A percentile compares a stretch with the other conserved stretches of the same genome.
Conservation (phyloP, 192 early-diverging fungal species). For the Coemansia sp. region DNA sequence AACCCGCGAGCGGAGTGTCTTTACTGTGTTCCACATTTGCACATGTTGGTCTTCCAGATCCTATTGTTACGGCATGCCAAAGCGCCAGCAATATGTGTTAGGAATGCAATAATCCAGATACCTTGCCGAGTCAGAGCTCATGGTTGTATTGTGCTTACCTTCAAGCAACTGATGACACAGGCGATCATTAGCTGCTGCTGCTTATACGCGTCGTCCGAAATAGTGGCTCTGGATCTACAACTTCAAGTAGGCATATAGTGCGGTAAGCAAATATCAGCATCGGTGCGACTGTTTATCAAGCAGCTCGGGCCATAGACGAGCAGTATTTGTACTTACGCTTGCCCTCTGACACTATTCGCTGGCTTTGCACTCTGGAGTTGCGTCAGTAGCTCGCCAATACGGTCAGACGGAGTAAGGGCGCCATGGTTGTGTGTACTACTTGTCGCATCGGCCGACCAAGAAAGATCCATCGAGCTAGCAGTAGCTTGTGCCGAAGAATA, state of each 20-base stretch:
- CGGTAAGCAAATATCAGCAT: background rate
- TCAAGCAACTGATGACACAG: conserved; percentile 29
- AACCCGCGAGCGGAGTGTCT: conserved; percentile 6
- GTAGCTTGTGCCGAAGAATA: background rate
- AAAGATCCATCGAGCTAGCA: background rate
- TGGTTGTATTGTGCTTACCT: conserved; percentile 11
- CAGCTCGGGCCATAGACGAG: background rate
- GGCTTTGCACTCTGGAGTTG: background rate
- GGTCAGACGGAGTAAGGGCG: background rate
- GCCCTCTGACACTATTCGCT: background rate
- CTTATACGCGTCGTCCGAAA: background rate
- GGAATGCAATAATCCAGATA: background rate
- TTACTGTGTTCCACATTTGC: conserved; percentile 6
- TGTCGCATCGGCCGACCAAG: background rate
- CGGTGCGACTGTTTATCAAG: background rate
- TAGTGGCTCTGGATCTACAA: background rate
- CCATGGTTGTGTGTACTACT: background rate
- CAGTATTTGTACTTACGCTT: background rate
- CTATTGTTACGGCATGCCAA: conserved; percentile 13
- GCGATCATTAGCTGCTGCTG: conserved; percentile 32
- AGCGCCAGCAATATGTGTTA: background rate
- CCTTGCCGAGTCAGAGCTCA: background rate
- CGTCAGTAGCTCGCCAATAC: background rate
- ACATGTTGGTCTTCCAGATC: conserved; percentile 33
- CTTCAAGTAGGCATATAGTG: background rate